Base-by-base conservation (phyloP, 176 grass and related monocot genomes). In the Neostapfia colusana region DNA sequence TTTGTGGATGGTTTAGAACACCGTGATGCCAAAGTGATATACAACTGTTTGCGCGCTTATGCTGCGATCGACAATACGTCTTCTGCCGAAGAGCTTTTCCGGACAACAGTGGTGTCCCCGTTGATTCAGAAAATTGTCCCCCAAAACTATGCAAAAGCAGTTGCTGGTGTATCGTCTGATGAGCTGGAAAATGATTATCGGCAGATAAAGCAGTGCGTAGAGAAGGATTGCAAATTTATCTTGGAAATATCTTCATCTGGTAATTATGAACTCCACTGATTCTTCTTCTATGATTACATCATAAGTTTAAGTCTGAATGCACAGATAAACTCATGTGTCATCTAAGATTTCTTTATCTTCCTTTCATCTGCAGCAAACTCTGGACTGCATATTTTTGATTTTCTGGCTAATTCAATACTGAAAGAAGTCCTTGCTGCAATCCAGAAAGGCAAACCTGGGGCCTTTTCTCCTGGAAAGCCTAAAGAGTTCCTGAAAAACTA, bases 331-430 rank as follows among this genome's bases (percentile, higher is more conserved):
- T 59, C 60, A 48, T 67, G 36, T 24, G 45, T 54, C 24, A 79
- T 73, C 65, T 90, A 81, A 54, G 28, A 25, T 77, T 77, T 24
- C n/a, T 43, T 69, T 43, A 20, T 36, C 79, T 34, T 80, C 20
- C 25, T 62, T 12, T 66, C 21, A 57, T 88, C 87, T 88, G 65
- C 88, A 99, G 95, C 74, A 83, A 99, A 99, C 81, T 99, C 95
- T 65, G 95, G 92, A 65, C 85, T 99, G 61, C 95, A 99, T 90
- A 85, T 99, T 84, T 99, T 99, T 90, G 78, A 95, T 85, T 99
- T 99, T 85, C 77, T 99, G 74, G 91, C 89, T 27, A 99, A 99
- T 89, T 95, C 95, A 56, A 90, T 99, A 82, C 77, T 99, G 57
- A 99, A 95, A 76, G 95, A 99, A 85, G 89, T 95, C 7, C 77